A percentile compares a stretch with the other conserved stretches of the same genome.
Conservation (phyloP, 345 rosid genomes). For the Salix exigua region DNA sequence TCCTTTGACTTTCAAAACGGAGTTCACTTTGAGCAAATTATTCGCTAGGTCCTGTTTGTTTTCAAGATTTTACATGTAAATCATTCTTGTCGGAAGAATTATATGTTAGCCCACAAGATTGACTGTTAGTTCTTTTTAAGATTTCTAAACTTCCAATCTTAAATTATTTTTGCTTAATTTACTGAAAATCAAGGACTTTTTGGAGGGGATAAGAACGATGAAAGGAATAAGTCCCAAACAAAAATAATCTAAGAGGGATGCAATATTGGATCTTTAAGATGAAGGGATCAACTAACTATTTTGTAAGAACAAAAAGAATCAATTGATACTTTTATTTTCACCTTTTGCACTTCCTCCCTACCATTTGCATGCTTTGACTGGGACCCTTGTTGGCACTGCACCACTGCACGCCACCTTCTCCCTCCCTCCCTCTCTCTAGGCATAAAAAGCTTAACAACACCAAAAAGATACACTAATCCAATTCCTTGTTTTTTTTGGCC, state of each 20-base stretch:
- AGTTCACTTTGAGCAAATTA: neutral
- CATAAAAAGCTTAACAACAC: neutral
- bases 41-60: neutral
- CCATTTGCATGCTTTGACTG: slow-evolving; percentile 16
- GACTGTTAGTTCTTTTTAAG: neutral
- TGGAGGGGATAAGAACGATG: neutral
- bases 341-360: neutral
- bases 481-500: neutral
- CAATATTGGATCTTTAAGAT: neutral
- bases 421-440: neutral
- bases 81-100: neutral
- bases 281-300: neutral
- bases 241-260: neutral
- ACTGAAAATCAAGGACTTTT: neutral
- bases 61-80: neutral
- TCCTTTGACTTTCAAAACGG: slow-evolving; percentile 4
- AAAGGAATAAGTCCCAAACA: neutral
- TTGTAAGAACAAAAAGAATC: neutral
- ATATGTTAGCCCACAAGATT: neutral
- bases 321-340: neutral
- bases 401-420: slow-evolving; percentile 25
- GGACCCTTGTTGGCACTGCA: slow-evolving; percentile 16
- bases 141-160: neutral
- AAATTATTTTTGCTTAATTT: neutral
- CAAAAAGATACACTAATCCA: neutral